A percentile compares a stretch with the other conserved stretches of the same genome.
phyloP scores from a whole-genome alignment of 208 protist genomes.

The Histomonas meleagridis region DNA sequence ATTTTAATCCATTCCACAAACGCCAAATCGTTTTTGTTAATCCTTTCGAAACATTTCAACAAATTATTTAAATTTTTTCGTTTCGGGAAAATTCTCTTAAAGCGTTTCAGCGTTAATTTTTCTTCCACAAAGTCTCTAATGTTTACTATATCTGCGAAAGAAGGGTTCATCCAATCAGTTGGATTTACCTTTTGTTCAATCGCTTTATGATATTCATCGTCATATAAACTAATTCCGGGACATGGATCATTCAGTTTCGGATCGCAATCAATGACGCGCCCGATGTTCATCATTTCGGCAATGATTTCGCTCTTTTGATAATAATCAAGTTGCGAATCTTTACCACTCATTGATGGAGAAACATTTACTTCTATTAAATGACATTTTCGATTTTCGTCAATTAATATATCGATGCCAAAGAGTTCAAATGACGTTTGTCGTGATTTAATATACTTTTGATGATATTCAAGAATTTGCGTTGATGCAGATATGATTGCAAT shows the following conservation, averaged over 20 bases:
- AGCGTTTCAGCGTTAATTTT: background rate
- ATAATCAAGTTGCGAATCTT: background rate
- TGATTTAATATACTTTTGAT: background rate
- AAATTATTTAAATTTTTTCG: background rate
- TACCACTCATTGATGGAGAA: conserved; percentile 39
- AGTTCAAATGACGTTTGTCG: conserved; percentile 72
- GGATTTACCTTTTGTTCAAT: background rate
- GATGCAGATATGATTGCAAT: background rate
- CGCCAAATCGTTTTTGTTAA: background rate
- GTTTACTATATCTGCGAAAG: background rate
- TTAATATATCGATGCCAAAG: conserved; percentile 81
- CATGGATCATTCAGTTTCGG: background rate
- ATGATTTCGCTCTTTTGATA: background rate
- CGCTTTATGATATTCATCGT: background rate
- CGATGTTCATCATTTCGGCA: background rate
- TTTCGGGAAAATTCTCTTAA: background rate
- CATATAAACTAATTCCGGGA: background rate
- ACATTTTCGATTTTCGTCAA: conserved; percentile 71
- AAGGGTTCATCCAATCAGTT: background rate
- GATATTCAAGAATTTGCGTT: background rate
- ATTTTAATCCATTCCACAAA: background rate
- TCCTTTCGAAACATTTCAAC: background rate
- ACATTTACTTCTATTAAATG: conserved; percentile 86
- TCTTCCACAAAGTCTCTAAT: conserved; percentile 8
- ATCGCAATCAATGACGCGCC: background rate